Percentiles rank a stretch among this genome's conserved stretches.
Conservation (phyloP, 2,329 filamentous ascomycete species). For the Sclerotinia sclerotiorum region DNA sequence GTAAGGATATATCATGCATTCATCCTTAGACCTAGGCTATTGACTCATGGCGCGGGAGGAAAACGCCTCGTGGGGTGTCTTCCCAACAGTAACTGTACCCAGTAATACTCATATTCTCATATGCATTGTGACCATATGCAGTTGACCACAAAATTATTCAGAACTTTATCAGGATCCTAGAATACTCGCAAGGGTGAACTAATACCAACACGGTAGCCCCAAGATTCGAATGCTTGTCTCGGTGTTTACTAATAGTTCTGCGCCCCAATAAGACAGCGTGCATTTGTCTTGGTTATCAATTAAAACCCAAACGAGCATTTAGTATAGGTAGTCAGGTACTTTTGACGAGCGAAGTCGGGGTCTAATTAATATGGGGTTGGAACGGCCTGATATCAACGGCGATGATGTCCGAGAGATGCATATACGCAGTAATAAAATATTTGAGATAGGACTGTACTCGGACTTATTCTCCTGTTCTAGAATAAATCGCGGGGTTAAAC, state of each 20-base stretch:
- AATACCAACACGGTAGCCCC: background rate
- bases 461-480: background rate
- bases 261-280: background rate
- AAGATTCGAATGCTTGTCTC: background rate
- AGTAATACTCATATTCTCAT: background rate
- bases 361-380: background rate
- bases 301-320: no score
- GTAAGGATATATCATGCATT: background rate
- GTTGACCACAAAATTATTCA: background rate
- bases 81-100: background rate
- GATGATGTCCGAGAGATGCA: background rate
- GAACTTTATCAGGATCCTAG: background rate
- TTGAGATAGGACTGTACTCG: background rate
- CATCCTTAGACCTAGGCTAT: background rate
- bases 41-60: background rate
- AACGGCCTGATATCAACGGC: background rate
- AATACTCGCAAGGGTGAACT: background rate
- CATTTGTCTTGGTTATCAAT: background rate
- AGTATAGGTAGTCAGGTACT: background rate
- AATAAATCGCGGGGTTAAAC: slow-evolving; percentile 13
- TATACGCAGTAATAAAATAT: no score
- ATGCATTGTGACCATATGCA: background rate
- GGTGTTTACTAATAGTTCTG: background rate
- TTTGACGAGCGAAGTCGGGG: background rate
- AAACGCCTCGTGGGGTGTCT: background rate